Percentiles rank a stretch among this genome's conserved stretches.
These are phyloP conservation scores for Hymenoscyphus salicellus DNA, from an alignment of 2,329 filamentous ascomycete species.

Conservation along the genomic window DNA sequence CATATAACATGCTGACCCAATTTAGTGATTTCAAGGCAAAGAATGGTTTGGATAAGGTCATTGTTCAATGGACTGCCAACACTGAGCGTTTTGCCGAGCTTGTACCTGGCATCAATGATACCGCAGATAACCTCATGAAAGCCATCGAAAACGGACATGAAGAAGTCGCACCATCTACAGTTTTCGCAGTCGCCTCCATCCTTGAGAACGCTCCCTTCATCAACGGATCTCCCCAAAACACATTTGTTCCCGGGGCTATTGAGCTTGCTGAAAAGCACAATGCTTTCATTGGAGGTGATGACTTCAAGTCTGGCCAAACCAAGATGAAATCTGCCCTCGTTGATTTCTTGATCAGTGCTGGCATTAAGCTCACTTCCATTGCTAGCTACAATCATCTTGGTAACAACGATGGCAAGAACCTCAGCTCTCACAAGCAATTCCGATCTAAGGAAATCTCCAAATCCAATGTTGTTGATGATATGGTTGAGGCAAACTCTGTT, in stretches of 20 bases:
- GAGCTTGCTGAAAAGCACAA: constrained; percentile 82
- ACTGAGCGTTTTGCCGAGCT: constrained; percentile 95
- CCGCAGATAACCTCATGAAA: constrained; percentile 86
- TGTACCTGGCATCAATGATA: constrained; percentile 87
- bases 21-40: constrained; percentile 78
- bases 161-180: constrained; percentile 90
- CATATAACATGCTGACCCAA: constrained; percentile 11
- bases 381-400: constrained; percentile 99
- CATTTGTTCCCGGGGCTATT: constrained; percentile 90
- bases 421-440: constrained; percentile 97
- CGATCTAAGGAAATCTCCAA: constrained; percentile 99
- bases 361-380: constrained; percentile 98
- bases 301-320: constrained; percentile 99
- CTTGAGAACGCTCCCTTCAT: constrained; percentile 90
- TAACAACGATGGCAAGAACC: constrained; percentile 99
- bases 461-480: constrained; percentile 98
- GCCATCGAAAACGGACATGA: constrained; percentile 82
- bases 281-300: constrained; percentile 93
- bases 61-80: constrained; percentile 98
- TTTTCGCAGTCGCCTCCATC: constrained; percentile 93
- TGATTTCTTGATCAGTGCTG: constrained; percentile 96
- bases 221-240: constrained; percentile 99
- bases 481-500: constrained; percentile 92
- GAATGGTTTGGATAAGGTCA: constrained; percentile 87
- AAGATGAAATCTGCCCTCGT: constrained; percentile 99